Conservation (phyloP, 306 rosid genomes). For the Malus sylvestris region DNA sequence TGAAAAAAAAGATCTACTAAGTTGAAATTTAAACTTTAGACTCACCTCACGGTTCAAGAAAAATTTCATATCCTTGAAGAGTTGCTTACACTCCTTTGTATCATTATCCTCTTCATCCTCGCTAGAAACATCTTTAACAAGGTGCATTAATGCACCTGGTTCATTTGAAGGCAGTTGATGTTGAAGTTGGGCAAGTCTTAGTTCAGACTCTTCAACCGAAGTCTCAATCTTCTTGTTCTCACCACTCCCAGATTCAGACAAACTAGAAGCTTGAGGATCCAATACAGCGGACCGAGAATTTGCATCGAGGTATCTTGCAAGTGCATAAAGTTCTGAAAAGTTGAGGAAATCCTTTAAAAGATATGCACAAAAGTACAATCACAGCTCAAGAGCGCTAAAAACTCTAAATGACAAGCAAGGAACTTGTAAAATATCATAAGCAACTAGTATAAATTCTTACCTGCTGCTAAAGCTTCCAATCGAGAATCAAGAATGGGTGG, state of each 20-base stretch:
- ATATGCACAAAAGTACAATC: not conserved
- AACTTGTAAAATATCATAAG: not conserved
- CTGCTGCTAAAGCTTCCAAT: slow-evolving; percentile 80
- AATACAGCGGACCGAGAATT: slow-evolving; percentile 27
- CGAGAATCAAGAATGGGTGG: slow-evolving; percentile 79
- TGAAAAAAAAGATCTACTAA: not conserved
- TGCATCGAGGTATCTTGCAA: slow-evolving; percentile 58
- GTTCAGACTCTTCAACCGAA: slow-evolving; percentile 45
- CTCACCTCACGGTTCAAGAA: slow-evolving; percentile 92
- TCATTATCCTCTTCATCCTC: slow-evolving; percentile 74
- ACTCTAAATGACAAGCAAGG: not conserved
- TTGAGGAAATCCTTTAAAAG: not conserved
- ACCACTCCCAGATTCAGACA: slow-evolving; percentile 26
- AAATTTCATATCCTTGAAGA: slow-evolving; percentile 70
- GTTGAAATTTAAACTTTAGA: not conserved
- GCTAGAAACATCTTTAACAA: slow-evolving; percentile 51
- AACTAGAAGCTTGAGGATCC: slow-evolving; percentile 39
- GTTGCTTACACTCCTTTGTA: slow-evolving; percentile 62
- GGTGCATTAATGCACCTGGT: slow-evolving; percentile 82
- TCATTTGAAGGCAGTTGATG: slow-evolving; percentile 84
- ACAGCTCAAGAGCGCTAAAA: slow-evolving; percentile 6
- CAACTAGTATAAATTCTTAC: slow-evolving; percentile 15
- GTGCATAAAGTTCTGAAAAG: slow-evolving; percentile 67
- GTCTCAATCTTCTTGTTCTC: slow-evolving; percentile 30
- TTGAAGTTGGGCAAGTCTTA: slow-evolving; percentile 90